Percentiles rank a stretch among this genome's conserved stretches.
Conservation (phyloP, 495 filamentous ascomycete species). For the Aspergillus kassunensis region DNA sequence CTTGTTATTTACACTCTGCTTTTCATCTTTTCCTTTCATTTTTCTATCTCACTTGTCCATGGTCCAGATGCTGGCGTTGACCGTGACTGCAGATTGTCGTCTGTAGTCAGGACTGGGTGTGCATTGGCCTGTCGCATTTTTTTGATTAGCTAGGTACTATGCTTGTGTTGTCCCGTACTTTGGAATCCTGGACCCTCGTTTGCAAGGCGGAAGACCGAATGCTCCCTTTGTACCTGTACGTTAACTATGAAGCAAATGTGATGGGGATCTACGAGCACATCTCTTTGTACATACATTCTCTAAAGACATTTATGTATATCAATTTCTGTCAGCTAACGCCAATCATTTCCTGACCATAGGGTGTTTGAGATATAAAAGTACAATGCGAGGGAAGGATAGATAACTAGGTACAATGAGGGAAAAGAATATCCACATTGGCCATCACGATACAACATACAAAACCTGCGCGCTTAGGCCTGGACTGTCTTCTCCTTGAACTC, state of each 20-base stretch:
- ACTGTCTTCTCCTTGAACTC: constrained; percentile 37
- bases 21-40: neutral
- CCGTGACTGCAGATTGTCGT: neutral
- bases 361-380: constrained; percentile 46
- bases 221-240: too few species aligned
- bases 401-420: constrained; percentile 59
- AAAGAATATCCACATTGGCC: constrained; percentile 8
- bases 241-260: too few species aligned
- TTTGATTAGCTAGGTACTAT: too few species aligned
- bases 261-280: too few species aligned
- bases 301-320: neutral
- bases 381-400: constrained; percentile 45
- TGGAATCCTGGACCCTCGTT: too few species aligned
- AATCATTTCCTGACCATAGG: constrained; percentile 46
- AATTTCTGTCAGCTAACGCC: constrained; percentile 27
- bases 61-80: constrained; percentile 10
- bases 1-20: constrained; percentile 3
- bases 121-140: too few species aligned
- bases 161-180: too few species aligned
- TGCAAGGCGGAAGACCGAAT: too few species aligned
- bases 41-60: constrained; percentile 10
- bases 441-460: constrained; percentile 5
- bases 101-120: neutral
- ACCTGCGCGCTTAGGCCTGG: neutral
- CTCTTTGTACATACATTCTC: too few species aligned